Conservation (phyloP, 2,329 filamentous ascomycete species). For the Epichloe glyceriae region DNA sequence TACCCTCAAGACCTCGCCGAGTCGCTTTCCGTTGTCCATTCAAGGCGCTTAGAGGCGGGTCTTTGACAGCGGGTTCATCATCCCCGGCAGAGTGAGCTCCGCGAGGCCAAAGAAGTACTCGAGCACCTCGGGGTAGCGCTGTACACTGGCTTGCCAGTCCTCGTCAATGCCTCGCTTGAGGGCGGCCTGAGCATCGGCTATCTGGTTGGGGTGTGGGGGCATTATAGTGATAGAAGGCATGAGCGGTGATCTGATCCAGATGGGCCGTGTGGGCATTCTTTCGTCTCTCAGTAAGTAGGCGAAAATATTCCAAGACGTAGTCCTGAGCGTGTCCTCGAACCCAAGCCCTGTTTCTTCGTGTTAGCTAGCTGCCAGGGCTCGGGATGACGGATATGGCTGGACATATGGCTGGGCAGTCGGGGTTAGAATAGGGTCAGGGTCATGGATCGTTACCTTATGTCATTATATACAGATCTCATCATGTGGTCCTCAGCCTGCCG, state of each 20-base stretch:
- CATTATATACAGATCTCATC: conserved; percentile 48
- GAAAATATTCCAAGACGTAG: conserved; percentile 54
- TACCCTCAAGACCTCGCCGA: conserved; percentile 21
- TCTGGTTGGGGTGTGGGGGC: conserved; percentile 46
- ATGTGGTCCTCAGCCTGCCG: conserved; percentile 50
- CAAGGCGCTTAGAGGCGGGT: conserved; percentile 45
- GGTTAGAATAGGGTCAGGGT: not conserved
- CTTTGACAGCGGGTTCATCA: conserved; percentile 43
- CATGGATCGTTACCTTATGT: conserved; percentile 41
- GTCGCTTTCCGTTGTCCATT: conserved; percentile 33
- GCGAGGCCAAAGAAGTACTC: conserved; percentile 69
- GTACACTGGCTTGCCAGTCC: conserved; percentile 64
- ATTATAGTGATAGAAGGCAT: conserved; percentile 45
- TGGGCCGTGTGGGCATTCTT: conserved; percentile 42
- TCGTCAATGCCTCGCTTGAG: conserved; percentile 65
- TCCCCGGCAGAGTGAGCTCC: conserved; percentile 51
- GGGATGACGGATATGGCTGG: no score
- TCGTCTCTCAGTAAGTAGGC: conserved; percentile 46
- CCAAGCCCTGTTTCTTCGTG: conserved; percentile 36
- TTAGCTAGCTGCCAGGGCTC: conserved; percentile 9
- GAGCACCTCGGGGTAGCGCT: conserved; percentile 68
- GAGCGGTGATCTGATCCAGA: conserved; percentile 41
- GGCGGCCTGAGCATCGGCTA: conserved; percentile 49
- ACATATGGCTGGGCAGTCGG: no score
- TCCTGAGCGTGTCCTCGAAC: conserved; percentile 53